These are phyloP conservation scores for Acanthamoeba lugdunensis DNA, from an alignment of 208 protist genomes.

Conservation along the genomic window DNA sequence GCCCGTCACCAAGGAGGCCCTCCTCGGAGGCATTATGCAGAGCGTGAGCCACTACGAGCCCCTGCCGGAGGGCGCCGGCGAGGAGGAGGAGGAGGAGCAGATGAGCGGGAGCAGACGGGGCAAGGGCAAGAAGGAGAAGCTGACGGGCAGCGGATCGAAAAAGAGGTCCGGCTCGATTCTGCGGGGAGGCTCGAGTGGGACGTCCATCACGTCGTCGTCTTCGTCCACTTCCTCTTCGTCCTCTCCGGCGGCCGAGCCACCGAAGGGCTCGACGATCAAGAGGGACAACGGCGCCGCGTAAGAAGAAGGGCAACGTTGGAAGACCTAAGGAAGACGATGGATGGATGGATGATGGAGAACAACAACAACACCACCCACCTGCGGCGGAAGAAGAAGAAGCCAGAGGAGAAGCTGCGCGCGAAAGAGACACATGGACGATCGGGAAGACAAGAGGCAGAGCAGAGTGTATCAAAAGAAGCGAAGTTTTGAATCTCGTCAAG, in stretches of 20 bases:
- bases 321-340: background rate
- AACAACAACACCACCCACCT: no score
- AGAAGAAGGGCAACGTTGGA: background rate
- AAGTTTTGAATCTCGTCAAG: background rate
- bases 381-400: background rate
- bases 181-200: background rate
- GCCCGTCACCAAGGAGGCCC: conserved; percentile 14
- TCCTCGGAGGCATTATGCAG: conserved; percentile 5
- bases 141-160: background rate
- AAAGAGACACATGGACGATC: background rate
- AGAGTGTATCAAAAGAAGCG: conserved; percentile 17
- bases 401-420: no score
- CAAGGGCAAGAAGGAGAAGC: conserved; percentile 24
- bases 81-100: background rate
- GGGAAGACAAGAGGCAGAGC: background rate
- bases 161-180: background rate
- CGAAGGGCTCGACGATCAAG: background rate
- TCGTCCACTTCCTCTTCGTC: background rate
- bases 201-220: background rate
- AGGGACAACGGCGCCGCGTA: conserved; percentile 21
- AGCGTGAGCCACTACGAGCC: background rate
- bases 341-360: background rate
- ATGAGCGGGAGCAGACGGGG: background rate
- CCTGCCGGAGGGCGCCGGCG: background rate
- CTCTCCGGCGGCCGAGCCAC: no score